Conservation (phyloP, 2,329 filamentous ascomycete species). For the Penicillium crustosum region DNA sequence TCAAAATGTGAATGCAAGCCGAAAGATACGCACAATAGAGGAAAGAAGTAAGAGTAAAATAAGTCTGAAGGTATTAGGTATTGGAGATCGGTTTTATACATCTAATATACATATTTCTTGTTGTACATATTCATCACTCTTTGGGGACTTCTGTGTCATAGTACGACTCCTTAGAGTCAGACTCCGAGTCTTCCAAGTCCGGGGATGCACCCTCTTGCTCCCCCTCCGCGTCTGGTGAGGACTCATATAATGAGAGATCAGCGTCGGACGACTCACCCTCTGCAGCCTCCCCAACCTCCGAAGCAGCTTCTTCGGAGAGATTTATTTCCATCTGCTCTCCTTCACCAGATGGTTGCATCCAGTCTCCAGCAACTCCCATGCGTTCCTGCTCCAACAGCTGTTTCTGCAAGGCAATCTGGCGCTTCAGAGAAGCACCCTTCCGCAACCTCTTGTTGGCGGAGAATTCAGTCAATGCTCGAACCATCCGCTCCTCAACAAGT, state of each 20-base stretch:
- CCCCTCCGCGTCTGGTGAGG: neutral
- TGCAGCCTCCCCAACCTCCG: slow-evolving; percentile 1
- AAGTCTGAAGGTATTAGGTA: neutral
- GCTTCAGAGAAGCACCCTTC: slow-evolving; percentile 39
- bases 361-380: slow-evolving; percentile 25
- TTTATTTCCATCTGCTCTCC: slow-evolving; percentile 12
- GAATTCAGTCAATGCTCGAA: slow-evolving; percentile 60
- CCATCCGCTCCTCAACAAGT: slow-evolving; percentile 74
- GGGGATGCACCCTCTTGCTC: neutral
- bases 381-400: slow-evolving; percentile 32
- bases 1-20: neutral
- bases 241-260: slow-evolving; percentile 1
- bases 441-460: slow-evolving; percentile 46
- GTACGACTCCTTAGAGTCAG: neutral
- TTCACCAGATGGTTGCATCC: slow-evolving; percentile 14
- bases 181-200: neutral
- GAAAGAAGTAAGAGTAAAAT: neutral
- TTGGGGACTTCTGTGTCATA: slow-evolving; percentile 5
- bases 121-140: slow-evolving; percentile 8
- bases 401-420: slow-evolving; percentile 40
- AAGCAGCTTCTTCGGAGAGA: slow-evolving; percentile 19
- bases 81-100: slow-evolving; percentile 19
- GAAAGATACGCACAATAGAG: too few relatives aligned
- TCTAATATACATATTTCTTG: slow-evolving; percentile 23
- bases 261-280: neutral